Percentiles rank a stretch among this genome's conserved stretches.
These are phyloP conservation scores for Monosporascus sp. DNA, from an alignment of 2,329 filamentous ascomycete genomes.

Conservation along the genomic window DNA sequence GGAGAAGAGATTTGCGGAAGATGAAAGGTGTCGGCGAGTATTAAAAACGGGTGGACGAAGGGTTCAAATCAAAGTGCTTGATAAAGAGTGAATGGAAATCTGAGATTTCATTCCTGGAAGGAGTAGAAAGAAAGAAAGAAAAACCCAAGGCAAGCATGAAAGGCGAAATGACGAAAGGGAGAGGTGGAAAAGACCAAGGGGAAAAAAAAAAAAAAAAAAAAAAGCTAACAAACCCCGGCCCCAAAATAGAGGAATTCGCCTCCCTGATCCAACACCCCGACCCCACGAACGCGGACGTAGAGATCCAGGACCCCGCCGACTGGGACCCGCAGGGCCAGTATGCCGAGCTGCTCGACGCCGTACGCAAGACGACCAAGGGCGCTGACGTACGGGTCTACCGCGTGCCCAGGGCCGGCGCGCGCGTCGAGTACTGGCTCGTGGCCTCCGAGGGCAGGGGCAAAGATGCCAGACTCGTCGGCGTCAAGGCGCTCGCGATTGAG, in stretches of 20 bases:
- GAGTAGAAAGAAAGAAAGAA: background rate
- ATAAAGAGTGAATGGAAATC: background rate
- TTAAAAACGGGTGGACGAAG: background rate
- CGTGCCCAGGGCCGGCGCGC: conserved; percentile 56
- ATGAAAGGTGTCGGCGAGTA: conserved; percentile 1
- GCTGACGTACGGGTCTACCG: conserved; percentile 71
- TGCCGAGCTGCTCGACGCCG: conserved; percentile 61
- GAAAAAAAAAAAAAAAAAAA: background rate
- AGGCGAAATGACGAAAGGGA: background rate
- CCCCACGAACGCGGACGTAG: conserved; percentile 51
- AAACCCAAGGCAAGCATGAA: background rate
- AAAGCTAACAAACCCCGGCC: background rate
- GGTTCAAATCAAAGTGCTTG: background rate
- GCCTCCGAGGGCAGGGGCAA: conserved; percentile 53
- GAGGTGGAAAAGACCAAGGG: background rate
- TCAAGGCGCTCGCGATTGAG: conserved; percentile 76
- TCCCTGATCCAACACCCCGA: conserved; percentile 57
- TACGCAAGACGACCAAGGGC: conserved; percentile 58
- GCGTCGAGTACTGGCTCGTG: conserved; percentile 77
- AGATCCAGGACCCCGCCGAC: conserved; percentile 61
- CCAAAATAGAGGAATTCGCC: conserved; percentile 60
- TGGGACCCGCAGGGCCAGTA: conserved; percentile 76
- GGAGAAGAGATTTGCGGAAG: background rate
- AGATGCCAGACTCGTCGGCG: conserved; percentile 59
- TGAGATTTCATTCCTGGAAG: background rate